Evolutionary conservation across 495 filamentous ascomycete species (phyloP).

Genomic region (Monascus purpureus): DNA sequence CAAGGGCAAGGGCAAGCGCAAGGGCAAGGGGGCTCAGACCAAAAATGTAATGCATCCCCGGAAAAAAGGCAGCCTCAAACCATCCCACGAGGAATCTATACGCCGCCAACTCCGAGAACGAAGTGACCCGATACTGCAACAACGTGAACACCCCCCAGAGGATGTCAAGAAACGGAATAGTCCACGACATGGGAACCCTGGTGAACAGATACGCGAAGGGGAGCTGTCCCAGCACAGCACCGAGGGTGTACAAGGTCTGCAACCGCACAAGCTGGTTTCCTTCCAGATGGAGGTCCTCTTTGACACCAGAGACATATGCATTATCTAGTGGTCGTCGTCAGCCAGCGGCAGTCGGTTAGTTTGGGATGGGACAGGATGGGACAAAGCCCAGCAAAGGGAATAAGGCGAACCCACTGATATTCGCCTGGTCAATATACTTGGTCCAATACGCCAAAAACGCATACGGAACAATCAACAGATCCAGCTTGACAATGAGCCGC

Average conservation of each 20-base stretch:
- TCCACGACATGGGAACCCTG: conserved; percentile 30
- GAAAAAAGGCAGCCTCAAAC: conserved; percentile 46
- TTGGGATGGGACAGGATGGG: neutral
- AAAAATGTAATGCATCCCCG: conserved; percentile 32
- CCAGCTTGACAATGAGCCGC: conserved; percentile 29
- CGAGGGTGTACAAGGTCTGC: conserved; percentile 35
- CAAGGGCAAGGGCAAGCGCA: neutral
- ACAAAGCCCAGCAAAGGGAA: too few species aligned
- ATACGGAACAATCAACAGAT: conserved; percentile 24
- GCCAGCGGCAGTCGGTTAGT: conserved; percentile 2
- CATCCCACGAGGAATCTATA: conserved; percentile 81
- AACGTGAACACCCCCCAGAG: conserved; percentile 35
- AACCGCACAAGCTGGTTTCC: conserved; percentile 36
- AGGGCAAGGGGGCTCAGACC: conserved; percentile 43
- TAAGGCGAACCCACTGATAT: conserved; percentile 24
- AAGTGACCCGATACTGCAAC: conserved; percentile 25
- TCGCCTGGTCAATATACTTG: conserved; percentile 31
- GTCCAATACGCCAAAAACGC: conserved; percentile 33
- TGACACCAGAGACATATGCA: conserved; percentile 16
- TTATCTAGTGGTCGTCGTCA: conserved; percentile 9
- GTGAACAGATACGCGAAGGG: conserved; percentile 38
- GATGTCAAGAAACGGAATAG: conserved; percentile 29
- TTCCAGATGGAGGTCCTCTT: conserved; percentile 16
- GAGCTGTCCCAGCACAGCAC: conserved; percentile 35
- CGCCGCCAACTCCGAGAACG: conserved; percentile 24